Conservation (phyloP, 2,329 filamentous ascomycete species). For the Botrytis deweyae region DNA sequence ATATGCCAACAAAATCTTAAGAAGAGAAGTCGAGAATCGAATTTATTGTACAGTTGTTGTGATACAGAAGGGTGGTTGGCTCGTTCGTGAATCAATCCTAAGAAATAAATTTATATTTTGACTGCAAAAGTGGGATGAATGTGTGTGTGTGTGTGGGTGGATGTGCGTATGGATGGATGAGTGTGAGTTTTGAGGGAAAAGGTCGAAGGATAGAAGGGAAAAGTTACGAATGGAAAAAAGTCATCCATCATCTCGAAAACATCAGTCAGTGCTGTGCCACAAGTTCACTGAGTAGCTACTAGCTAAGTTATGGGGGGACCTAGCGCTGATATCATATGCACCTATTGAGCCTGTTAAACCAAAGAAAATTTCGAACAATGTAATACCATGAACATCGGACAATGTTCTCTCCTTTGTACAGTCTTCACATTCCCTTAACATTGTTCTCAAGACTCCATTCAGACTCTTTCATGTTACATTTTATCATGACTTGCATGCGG, state of each 20-base stretch:
- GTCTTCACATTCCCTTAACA: neutral
- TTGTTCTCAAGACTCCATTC: slow-evolving; percentile 5
- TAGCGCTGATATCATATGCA: neutral
- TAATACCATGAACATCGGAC: neutral
- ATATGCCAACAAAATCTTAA: neutral
- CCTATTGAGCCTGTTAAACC: neutral
- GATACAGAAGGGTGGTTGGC: neutral
- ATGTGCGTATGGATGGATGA: neutral
- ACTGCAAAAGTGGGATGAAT: neutral
- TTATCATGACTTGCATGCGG: neutral
- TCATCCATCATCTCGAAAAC: neutral
- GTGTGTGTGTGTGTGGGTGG: neutral
- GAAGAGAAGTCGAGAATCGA: neutral
- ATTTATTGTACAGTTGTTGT: neutral
- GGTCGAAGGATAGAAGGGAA: neutral
- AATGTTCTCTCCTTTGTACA: neutral
- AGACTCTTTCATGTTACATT: neutral
- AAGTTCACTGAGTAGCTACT: neutral
- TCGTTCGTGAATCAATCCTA: neutral
- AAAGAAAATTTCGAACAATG: neutral
- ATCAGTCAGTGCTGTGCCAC: slow-evolving; percentile 1
- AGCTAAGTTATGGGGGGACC: neutral
- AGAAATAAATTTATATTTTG: neutral
- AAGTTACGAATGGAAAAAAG: neutral
- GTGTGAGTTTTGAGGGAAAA: neutral